Base-by-base conservation (phyloP, 2,329 filamentous ascomycete species). In the Stachybotrys echinatus region DNA sequence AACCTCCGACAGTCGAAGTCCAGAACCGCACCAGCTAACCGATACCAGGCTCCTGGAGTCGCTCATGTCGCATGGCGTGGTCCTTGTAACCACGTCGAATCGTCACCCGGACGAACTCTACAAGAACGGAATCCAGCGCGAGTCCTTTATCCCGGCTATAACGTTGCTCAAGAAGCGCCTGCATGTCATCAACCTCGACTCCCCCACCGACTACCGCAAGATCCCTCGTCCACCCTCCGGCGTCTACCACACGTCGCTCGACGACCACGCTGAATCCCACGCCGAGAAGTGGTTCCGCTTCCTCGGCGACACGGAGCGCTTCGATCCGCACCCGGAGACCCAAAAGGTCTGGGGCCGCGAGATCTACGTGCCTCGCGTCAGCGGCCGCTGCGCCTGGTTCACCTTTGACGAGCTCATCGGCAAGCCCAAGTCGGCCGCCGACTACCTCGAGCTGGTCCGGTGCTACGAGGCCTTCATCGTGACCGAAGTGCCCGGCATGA, bases 281-380 rank as follows among this genome's bases (percentile, higher is more conserved):
- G 89, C 91, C 17, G 84, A 96, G 58, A 92, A 92, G 67, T 99
- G 94, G 94, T 96, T 97, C 73, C 82, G 83, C 50, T 97, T 95
- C 72, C 80, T 99, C 1, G 94, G 94, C 55, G 92, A 97, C 63
- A 83, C 88, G 6, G 79, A 89, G 37, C 79, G 88, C 55, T 85
- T 87, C 5, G 73, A 76, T 56, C 89, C 92, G 18, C 90, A 92
- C 59, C 71, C 81, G 2, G 89, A 91, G 55, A 83, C 79, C 0
- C 92, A 96, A 65, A 80, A 79, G 37, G 92, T 99, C 31, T 99
- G 94, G 94, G 94, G 94, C 12, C 83, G 94, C 42, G 86, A 94
- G 54, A 92, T 99, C 57, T 72, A 83, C 43, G 92, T 99, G 0
- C 94, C 94, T 3, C 80, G 83, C 55, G 94, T 94, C 14, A 95